These are phyloP conservation scores for Boletus vinaceobasis DNA, from an alignment of 768 basidiomycete genomes.

Conservation along the genomic window DNA sequence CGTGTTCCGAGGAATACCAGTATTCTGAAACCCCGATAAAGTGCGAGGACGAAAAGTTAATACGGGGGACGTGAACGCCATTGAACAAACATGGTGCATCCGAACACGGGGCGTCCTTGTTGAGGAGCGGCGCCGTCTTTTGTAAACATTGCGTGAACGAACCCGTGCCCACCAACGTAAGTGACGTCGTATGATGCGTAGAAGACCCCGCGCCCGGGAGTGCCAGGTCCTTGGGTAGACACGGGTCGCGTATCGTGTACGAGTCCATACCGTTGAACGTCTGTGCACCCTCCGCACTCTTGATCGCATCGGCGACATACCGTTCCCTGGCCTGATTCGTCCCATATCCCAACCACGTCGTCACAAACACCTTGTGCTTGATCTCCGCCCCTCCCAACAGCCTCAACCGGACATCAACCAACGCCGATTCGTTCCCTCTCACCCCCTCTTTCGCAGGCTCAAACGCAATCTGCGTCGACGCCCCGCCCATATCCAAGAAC, in stretches of 20 bases:
- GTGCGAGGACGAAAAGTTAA: conserved; percentile 88
- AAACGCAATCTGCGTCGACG: conserved; percentile 98
- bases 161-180: conserved; percentile 78
- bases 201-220: conserved; percentile 49
- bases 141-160: conserved; percentile 83
- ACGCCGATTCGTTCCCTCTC: conserved; percentile 45
- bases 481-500: conserved; percentile 99
- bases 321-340: conserved; percentile 96
- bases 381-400: conserved; percentile 84
- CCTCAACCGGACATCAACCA: conserved; percentile 79
- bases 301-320: conserved; percentile 71
- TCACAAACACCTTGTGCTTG: conserved; percentile 91
- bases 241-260: conserved; percentile 74
- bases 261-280: conserved; percentile 13
- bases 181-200: conserved; percentile 47
- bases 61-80: conserved; percentile 88
- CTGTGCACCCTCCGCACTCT: conserved; percentile 46
- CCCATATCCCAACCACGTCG: conserved; percentile 98
- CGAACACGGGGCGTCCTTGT: conserved; percentile 79
- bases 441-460: conserved; percentile 70
- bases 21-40: conserved; percentile 99
- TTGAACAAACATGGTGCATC: conserved; percentile 90
- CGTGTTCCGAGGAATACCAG: conserved; percentile 98
- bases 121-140: conserved; percentile 71
- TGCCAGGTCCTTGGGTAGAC: conserved; percentile 74